Evolutionary conservation across 2,329 filamentous ascomycete species (phyloP).

Genomic region (Hypoxylon sp.): DNA sequence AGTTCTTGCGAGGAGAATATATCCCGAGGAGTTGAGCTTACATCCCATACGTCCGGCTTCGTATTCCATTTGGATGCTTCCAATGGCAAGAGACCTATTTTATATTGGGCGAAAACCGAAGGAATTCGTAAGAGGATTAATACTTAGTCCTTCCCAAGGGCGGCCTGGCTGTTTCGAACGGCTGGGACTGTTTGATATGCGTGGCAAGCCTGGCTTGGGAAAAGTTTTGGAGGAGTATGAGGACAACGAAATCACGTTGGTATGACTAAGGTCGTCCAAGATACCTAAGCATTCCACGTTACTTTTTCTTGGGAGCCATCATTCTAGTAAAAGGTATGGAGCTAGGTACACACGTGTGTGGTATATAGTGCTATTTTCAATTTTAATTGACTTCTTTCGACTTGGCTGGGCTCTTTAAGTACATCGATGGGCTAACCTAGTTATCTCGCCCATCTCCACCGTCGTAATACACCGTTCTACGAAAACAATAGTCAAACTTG

Average conservation of each 20-base stretch:
- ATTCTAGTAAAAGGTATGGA: not conserved
- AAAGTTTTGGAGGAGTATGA: not conserved
- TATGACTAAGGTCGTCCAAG: not conserved
- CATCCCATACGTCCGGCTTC: not conserved
- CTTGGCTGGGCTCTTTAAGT: no score
- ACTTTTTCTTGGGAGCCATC: not conserved
- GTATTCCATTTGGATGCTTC: slow-evolving; percentile 8
- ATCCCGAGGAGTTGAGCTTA: not conserved
- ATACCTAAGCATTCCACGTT: not conserved
- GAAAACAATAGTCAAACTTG: not conserved
- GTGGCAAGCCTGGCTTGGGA: no score
- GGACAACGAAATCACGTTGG: not conserved
- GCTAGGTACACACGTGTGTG: not conserved
- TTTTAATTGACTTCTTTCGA: no score
- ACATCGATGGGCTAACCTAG: no score
- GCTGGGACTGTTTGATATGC: not conserved
- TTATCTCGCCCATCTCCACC: no score
- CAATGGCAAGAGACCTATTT: not conserved
- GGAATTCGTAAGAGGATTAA: not conserved
- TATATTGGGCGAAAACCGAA: no score
- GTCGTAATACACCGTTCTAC: no score
- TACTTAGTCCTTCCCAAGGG: not conserved
- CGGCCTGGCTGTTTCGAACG: slow-evolving; percentile 13
- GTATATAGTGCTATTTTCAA: no score
- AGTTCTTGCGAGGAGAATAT: slow-evolving; percentile 10